phyloP scores from a whole-genome alignment of 2,329 filamentous ascomycete species.

The Ophiobolus disseminans region DNA sequence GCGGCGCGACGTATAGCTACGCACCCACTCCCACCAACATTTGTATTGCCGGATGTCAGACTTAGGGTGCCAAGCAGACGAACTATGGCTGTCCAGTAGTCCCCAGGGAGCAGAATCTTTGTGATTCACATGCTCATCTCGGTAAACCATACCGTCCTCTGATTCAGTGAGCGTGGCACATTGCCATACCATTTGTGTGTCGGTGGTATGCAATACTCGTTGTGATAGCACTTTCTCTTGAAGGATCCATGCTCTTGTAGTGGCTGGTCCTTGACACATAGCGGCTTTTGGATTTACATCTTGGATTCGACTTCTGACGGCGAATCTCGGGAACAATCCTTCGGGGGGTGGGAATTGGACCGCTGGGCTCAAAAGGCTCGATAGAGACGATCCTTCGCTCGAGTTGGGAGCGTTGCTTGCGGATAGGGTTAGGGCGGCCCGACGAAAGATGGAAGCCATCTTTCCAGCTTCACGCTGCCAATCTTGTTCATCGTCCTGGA shows the following conservation, averaged over 20 bases:
- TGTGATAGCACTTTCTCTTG: constrained; percentile 6
- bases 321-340: background rate
- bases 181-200: constrained; percentile 6
- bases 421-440: background rate
- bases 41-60: background rate
- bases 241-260: constrained; percentile 7
- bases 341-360: background rate
- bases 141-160: constrained; percentile 3
- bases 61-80: background rate
- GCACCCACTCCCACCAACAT: background rate
- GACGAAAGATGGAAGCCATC: constrained; percentile 1
- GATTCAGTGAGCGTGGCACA: background rate
- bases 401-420: background rate
- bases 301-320: background rate
- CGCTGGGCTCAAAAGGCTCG: background rate
- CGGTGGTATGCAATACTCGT: constrained; percentile 2
- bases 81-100: background rate
- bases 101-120: background rate
- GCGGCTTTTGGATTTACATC: background rate
- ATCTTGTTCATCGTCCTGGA: constrained; percentile 5
- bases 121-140: background rate
- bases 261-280: background rate
- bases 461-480: background rate
- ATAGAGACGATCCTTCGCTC: background rate
- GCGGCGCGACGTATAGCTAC: background rate